Evolutionary conservation across 768 basidiomycete species (phyloP).

Genomic region (Xerocomellus amylosporus): DNA sequence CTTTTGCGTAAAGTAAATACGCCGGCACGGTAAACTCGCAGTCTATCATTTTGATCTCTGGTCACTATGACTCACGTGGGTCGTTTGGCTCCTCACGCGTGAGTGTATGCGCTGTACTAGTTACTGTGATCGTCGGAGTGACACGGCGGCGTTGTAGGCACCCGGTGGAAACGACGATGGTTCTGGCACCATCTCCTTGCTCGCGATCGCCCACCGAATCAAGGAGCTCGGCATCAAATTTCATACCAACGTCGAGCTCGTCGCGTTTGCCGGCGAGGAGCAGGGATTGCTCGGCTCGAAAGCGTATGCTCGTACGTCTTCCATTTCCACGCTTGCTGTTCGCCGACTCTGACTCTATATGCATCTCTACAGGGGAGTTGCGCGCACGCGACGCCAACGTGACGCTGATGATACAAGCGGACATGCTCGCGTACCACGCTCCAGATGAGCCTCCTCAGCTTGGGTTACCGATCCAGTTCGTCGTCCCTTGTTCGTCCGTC

Average conservation of each 20-base stretch:
- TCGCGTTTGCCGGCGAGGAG: slow-evolving; percentile 88
- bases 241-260: slow-evolving; percentile 73
- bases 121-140: not conserved
- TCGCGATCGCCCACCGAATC: slow-evolving; percentile 79
- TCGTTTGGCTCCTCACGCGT: slow-evolving; percentile 73
- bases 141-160: slow-evolving; percentile 17
- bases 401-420: slow-evolving; percentile 84
- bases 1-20: slow-evolving; percentile 45
- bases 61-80: slow-evolving; percentile 90
- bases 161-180: slow-evolving; percentile 65
- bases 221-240: slow-evolving; percentile 64
- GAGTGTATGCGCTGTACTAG: not conserved
- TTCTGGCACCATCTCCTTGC: slow-evolving; percentile 64
- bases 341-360: not conserved
- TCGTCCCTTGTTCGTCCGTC: slow-evolving; percentile 8
- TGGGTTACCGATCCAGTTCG: slow-evolving; percentile 70
- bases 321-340: not conserved
- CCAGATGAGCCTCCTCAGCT: slow-evolving; percentile 80
- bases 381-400: slow-evolving; percentile 59
- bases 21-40: slow-evolving; percentile 40
- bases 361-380: slow-evolving; percentile 48
- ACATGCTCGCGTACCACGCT: slow-evolving; percentile 86
- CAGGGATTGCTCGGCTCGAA: slow-evolving; percentile 80
- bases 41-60: slow-evolving; percentile 71
- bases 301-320: slow-evolving; percentile 70